Percentiles rank a stretch among this genome's conserved stretches.
Conservation (phyloP, 2,329 filamentous ascomycete genomes). For the Bipolaris sorokiniana region DNA sequence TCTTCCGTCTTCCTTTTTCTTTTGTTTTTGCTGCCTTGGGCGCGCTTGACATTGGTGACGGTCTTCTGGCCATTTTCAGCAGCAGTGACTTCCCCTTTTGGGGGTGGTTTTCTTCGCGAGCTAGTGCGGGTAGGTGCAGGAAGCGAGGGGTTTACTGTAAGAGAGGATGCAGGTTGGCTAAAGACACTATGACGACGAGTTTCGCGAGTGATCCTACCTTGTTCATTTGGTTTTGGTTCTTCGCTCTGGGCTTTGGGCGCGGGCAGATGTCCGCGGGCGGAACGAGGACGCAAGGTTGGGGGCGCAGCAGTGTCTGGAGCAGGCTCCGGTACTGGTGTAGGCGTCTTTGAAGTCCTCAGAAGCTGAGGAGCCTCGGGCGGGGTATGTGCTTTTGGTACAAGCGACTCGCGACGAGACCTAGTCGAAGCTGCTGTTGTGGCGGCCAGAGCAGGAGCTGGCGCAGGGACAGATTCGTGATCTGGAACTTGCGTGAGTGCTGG, state of each 20-base stretch:
- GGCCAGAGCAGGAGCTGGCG: constrained; percentile 8
- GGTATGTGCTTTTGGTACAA: constrained; percentile 35
- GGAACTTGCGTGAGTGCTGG: constrained; percentile 2
- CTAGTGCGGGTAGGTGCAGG: constrained; percentile 49
- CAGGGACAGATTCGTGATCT: constrained; percentile 16
- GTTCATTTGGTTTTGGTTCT: constrained; percentile 52
- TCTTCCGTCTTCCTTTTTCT: constrained; percentile 57
- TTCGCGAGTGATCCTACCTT: constrained; percentile 43
- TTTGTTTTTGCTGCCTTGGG: constrained; percentile 50
- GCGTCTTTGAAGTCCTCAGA: constrained; percentile 27
- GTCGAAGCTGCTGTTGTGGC: constrained; percentile 42
- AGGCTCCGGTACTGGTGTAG: constrained; percentile 25
- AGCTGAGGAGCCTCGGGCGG: constrained; percentile 27
- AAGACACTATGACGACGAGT: constrained; percentile 56
- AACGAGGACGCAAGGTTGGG: constrained; percentile 40
- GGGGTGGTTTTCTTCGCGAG: constrained; percentile 70
- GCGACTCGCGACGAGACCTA: constrained; percentile 43
- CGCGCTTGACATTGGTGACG: constrained; percentile 74
- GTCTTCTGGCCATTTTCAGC: constrained; percentile 66
- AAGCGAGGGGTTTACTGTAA: constrained; percentile 12
- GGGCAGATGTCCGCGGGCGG: constrained; percentile 48
- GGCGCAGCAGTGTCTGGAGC: constrained; percentile 19
- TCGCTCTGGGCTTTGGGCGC: constrained; percentile 56
- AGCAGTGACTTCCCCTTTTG: constrained; percentile 72
- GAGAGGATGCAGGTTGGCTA: constrained; percentile 43